Percentiles rank a stretch among this genome's conserved stretches.
Evolutionary conservation across 2,329 filamentous ascomycete species (phyloP).

Genomic region (Paraconiothyrium sp.): DNA sequence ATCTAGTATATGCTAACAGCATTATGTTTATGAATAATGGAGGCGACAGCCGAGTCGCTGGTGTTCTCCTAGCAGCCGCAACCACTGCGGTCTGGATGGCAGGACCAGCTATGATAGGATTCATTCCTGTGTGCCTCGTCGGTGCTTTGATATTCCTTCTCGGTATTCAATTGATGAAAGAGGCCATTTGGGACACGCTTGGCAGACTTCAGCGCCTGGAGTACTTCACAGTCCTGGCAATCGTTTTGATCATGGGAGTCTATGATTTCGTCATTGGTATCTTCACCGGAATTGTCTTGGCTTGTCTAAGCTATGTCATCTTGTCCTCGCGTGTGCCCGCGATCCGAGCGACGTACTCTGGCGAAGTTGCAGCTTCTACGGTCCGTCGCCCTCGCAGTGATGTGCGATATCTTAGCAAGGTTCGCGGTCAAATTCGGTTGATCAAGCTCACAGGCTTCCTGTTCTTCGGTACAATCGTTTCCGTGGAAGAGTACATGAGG

Average conservation of each 20-base stretch:
- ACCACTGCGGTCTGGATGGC: constrained; percentile 85
- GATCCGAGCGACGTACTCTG: constrained; percentile 88
- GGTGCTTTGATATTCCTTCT: constrained; percentile 94
- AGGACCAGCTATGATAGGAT: constrained; percentile 89
- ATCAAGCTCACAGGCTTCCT: constrained; percentile 93
- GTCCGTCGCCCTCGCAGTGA: constrained; percentile 91
- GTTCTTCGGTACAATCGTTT: constrained; percentile 98
- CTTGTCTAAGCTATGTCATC: constrained; percentile 89
- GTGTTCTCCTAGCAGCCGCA: constrained; percentile 80
- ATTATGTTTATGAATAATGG: constrained; percentile 96
- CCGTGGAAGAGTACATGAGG: constrained; percentile 88
- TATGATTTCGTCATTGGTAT: constrained; percentile 98
- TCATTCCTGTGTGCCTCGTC: constrained; percentile 96
- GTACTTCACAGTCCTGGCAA: constrained; percentile 87
- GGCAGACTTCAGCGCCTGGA: constrained; percentile 88
- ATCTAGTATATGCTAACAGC: constrained; percentile 96
- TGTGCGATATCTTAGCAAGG: constrained; percentile 83
- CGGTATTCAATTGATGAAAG: constrained; percentile 88
- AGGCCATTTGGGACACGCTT: constrained; percentile 88
- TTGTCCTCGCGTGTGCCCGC: constrained; percentile 91
- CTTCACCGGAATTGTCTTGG: constrained; percentile 87
- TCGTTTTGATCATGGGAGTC: constrained; percentile 94
- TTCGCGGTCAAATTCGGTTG: constrained; percentile 87
- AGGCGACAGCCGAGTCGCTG: constrained; percentile 85
- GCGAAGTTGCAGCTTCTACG: constrained; percentile 88